Percentiles rank a stretch among this genome's conserved stretches.
These are phyloP conservation scores for Sporisorium reilianum DNA, from an alignment of 1,284 basidiomycete genomes.

Conservation along the genomic window DNA sequence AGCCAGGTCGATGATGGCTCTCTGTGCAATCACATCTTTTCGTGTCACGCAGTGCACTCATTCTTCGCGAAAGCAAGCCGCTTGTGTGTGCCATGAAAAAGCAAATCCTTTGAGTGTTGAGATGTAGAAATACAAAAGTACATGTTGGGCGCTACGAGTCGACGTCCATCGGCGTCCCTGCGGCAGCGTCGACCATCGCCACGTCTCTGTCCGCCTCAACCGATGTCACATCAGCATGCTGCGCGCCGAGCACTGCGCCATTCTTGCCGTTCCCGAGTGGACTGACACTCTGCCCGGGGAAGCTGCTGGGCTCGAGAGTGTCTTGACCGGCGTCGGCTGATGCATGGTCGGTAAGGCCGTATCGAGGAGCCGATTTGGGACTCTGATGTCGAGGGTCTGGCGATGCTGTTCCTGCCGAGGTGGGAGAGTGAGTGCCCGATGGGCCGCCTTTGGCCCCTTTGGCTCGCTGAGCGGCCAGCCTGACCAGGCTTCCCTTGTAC, in stretches of 20 bases:
- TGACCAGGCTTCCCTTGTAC: constrained; percentile 51
- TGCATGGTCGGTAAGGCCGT: background rate
- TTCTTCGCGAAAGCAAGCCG: too few relatives aligned
- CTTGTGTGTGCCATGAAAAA: constrained; percentile 26
- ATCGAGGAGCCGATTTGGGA: constrained; percentile 20
- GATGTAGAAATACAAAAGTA: constrained; percentile 30
- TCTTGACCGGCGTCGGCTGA: background rate
- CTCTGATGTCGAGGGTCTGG: constrained; percentile 36
- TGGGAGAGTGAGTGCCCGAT: constrained; percentile 21
- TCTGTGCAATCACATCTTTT: background rate
- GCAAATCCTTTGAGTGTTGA: constrained; percentile 16
- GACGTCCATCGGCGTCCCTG: constrained; percentile 25
- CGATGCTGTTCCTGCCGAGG: constrained; percentile 29
- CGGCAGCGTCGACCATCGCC: constrained; percentile 4
- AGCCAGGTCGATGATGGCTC: background rate
- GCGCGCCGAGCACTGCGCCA: background rate
- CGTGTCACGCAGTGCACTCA: background rate
- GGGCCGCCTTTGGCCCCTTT: constrained; percentile 31
- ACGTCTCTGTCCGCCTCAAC: constrained; percentile 10
- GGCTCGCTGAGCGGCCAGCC: constrained; percentile 47
- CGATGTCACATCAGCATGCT: background rate
- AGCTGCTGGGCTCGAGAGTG: background rate
- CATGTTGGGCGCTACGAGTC: constrained; percentile 7
- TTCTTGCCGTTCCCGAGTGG: constrained; percentile 13
- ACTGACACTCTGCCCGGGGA: background rate